A percentile compares a stretch with the other conserved stretches of the same genome.
phyloP scores from a whole-genome alignment of 2,329 filamentous ascomycete genomes.

The Diplodia scrobiculata region DNA sequence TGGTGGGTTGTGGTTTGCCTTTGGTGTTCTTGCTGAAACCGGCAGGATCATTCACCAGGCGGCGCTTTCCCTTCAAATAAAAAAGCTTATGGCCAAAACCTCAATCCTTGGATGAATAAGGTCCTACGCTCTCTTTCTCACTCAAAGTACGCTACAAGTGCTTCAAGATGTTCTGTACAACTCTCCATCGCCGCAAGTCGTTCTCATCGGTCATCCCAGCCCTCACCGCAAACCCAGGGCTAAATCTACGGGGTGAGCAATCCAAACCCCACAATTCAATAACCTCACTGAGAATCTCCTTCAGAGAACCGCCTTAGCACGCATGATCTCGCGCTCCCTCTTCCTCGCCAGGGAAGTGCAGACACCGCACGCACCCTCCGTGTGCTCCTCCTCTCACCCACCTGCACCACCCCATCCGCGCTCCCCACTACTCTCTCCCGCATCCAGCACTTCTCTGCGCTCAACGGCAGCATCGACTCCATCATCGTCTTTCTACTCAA shows the following conservation, averaged over 20 bases:
- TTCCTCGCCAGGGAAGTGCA: neutral
- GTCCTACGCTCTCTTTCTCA: too few relatives aligned
- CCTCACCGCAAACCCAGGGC: constrained; percentile 35
- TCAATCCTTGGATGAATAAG: neutral
- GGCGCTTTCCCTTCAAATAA: neutral
- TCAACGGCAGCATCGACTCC: constrained; percentile 13
- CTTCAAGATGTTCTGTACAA: constrained; percentile 46
- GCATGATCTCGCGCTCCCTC: constrained; percentile 27
- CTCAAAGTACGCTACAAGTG: neutral
- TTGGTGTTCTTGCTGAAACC: neutral
- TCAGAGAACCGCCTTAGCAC: constrained; percentile 24
- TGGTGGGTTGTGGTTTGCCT: neutral
- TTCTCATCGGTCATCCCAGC: constrained; percentile 44
- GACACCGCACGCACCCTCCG: constrained; percentile 1
- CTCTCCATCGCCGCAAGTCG: constrained; percentile 45
- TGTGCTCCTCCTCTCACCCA: constrained; percentile 26
- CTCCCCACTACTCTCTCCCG: constrained; percentile 11
- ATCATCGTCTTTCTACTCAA: constrained; percentile 19
- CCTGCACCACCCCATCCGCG: neutral
- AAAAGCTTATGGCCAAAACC: neutral
- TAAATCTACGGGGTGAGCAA: constrained; percentile 39
- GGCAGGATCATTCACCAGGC: neutral
- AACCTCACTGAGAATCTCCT: neutral
- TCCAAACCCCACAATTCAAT: neutral
- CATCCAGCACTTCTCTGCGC: constrained; percentile 24